Conservation (phyloP, 805 yeast species). For the Candida sanyiensis region DNA sequence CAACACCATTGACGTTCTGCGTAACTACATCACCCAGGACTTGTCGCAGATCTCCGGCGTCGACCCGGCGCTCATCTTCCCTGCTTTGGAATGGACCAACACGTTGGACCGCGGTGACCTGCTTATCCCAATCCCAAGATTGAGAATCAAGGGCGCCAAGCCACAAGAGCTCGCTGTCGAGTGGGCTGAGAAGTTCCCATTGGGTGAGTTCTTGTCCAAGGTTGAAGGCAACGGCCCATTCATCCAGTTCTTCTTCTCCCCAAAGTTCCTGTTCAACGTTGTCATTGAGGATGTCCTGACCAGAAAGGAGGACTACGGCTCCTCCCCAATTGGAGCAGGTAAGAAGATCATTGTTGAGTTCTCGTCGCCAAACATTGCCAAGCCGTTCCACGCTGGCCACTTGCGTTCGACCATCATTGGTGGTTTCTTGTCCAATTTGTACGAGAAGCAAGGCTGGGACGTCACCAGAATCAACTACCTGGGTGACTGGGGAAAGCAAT, state of each 20-base stretch:
- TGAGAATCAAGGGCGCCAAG: constrained; percentile 76
- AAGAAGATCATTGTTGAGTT: constrained; percentile 80
- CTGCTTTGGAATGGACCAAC: constrained; percentile 83
- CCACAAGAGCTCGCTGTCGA: constrained; percentile 69
- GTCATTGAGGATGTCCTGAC: constrained; percentile 66
- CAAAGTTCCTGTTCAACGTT: constrained; percentile 56
- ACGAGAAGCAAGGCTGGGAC: constrained; percentile 89
- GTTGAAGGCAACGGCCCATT: constrained; percentile 87
- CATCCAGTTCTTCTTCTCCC: constrained; percentile 79
- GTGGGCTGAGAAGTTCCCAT: constrained; percentile 75
- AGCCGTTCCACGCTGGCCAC: constrained; percentile 99
- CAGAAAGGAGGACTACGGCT: constrained; percentile 60
- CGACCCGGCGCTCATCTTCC: constrained; percentile 60
- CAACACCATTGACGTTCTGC: constrained; percentile 81
- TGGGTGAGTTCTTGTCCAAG: constrained; percentile 58
- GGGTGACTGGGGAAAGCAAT: constrained; percentile 99
- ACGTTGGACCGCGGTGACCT: constrained; percentile 90
- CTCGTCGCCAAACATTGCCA: constrained; percentile 97
- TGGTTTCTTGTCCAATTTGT: constrained; percentile 85
- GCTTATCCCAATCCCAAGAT: constrained; percentile 86
- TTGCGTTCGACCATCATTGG: constrained; percentile 97
- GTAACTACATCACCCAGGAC: constrained; percentile 83
- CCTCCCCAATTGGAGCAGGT: constrained; percentile 63
- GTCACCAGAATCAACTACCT: constrained; percentile 88
- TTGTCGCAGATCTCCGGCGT: constrained; percentile 70